Percentiles rank a stretch among this genome's conserved stretches.
phyloP scores from a whole-genome alignment of 1,284 basidiomycete species.

The Rhodotorula sp. region DNA sequence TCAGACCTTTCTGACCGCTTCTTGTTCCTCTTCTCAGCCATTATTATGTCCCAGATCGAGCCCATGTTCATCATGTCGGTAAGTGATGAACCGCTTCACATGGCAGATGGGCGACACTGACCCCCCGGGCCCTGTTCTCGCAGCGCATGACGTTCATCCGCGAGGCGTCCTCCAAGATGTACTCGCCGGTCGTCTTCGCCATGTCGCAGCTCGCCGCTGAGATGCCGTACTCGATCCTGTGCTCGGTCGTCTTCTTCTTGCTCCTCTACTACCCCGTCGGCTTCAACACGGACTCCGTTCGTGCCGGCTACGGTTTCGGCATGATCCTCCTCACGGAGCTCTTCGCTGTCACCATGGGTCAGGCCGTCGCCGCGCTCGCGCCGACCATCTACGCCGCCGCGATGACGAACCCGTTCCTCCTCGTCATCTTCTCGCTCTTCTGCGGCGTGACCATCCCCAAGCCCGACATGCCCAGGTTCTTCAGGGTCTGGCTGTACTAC shows the following conservation, averaged over 20 bases:
- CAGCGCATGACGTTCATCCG: constrained; percentile 64
- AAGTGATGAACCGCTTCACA: no score
- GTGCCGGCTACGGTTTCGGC: constrained; percentile 72
- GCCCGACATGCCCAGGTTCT: constrained; percentile 65
- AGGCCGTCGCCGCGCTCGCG: constrained; percentile 69
- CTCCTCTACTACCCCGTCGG: constrained; percentile 60
- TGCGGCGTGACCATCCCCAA: constrained; percentile 44
- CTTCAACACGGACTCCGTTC: constrained; percentile 54
- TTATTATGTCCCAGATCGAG: constrained; percentile 77
- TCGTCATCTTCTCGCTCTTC: constrained; percentile 47
- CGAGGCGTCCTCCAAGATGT: constrained; percentile 60
- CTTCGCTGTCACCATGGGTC: constrained; percentile 53
- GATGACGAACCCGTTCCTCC: constrained; percentile 72
- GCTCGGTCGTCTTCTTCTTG: constrained; percentile 73
- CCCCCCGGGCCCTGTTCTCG: background rate
- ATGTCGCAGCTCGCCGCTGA: constrained; percentile 74
- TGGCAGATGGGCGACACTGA: no score
- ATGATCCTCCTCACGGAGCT: constrained; percentile 68
- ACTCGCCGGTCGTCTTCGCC: constrained; percentile 78
- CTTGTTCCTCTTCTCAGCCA: constrained; percentile 61
- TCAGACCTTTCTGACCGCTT: background rate
- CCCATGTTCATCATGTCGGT: constrained; percentile 78
- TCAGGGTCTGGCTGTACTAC: constrained; percentile 65
- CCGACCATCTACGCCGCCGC: constrained; percentile 69
- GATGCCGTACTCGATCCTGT: constrained; percentile 70